These are phyloP conservation scores for Rhodotorula sp. DNA, from an alignment of 1,284 basidiomycete genomes.

Conservation along the genomic window DNA sequence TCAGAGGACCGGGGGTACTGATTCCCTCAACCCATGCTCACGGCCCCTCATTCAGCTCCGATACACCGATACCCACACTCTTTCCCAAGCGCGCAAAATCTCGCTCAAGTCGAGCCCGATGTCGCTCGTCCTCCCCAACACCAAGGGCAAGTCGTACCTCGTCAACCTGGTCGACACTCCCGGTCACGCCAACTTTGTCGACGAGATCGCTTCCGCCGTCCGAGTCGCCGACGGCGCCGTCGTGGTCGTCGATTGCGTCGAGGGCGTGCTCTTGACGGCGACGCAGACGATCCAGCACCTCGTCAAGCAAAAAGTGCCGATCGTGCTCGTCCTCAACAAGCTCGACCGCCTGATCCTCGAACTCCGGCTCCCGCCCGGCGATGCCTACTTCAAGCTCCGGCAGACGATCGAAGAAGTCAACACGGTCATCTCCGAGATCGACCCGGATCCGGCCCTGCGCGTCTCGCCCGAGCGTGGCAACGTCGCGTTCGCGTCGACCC, in stretches of 20 bases:
- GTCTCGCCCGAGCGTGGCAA: conserved; percentile 94
- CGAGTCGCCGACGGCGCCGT: conserved; percentile 91
- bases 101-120: conserved; percentile 97
- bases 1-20: not conserved
- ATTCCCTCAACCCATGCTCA: not conserved
- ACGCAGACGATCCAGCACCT: conserved; percentile 39
- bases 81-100: conserved; percentile 84
- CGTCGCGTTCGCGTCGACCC: conserved; percentile 93
- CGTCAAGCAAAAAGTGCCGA: conserved; percentile 30
- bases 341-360: conserved; percentile 96
- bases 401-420: conserved; percentile 99
- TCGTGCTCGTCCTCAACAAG: conserved; percentile 85
- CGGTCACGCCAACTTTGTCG: conserved; percentile 96
- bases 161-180: conserved; percentile 96
- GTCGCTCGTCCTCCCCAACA: conserved; percentile 85
- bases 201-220: conserved; percentile 87
- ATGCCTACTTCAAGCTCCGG: conserved; percentile 98
- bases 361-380: conserved; percentile 88
- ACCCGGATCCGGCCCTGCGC: conserved; percentile 80
- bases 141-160: conserved; percentile 87
- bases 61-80: conserved; percentile 92
- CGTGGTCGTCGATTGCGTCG: conserved; percentile 91
- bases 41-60: conserved; percentile 59
- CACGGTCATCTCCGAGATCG: conserved; percentile 82
- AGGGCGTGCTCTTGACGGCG: conserved; percentile 64